Percentiles rank a stretch among this genome's conserved stretches.
These are phyloP conservation scores for Wilhelminamyces savonicus DNA, from an alignment of 805 yeast genomes.

Conservation along the genomic window DNA sequence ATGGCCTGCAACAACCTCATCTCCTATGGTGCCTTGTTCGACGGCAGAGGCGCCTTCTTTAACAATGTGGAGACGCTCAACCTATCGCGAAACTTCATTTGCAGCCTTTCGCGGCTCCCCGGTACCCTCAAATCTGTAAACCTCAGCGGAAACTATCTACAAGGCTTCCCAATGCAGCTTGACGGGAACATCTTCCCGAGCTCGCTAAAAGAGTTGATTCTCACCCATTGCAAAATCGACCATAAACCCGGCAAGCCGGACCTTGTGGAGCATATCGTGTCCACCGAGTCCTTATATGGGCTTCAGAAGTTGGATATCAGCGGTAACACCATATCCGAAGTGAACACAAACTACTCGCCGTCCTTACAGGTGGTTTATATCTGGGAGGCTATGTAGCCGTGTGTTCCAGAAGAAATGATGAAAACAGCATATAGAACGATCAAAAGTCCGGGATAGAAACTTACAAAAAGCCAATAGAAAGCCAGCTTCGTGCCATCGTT, in stretches of 20 bases:
- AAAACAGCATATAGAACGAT: too few relatives aligned
- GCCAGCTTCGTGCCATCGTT: too few relatives aligned
- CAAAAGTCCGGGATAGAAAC: too few relatives aligned
- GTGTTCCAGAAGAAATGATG: too few relatives aligned
- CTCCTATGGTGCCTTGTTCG: constrained; percentile 4
- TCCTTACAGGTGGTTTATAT: too few relatives aligned
- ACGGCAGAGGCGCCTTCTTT: constrained; percentile 7
- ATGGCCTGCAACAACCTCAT: constrained; percentile 21
- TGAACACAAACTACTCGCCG: constrained; percentile 13
- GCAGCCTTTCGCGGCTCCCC: constrained; percentile 10
- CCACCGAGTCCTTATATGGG: too few relatives aligned
- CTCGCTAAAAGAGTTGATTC: constrained; percentile 6
- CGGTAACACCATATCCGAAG: constrained; percentile 21
- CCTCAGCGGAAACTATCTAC: constrained; percentile 16
- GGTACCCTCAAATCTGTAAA: constrained; percentile 7
- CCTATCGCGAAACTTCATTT: constrained; percentile 18
- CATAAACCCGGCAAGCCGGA: too few relatives aligned
- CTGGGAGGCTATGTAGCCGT: too few relatives aligned
- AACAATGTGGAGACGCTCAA: constrained; percentile 11
- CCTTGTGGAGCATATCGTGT: too few relatives aligned
- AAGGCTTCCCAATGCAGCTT: constrained; percentile 2
- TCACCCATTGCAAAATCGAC: constrained; percentile 10
- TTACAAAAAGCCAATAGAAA: too few relatives aligned
- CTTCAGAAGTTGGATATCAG: too few relatives aligned
- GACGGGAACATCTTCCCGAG: constrained; percentile 6